Conservation (phyloP, 2,329 filamentous ascomycete genomes). For the Ceratocystis variospora region DNA sequence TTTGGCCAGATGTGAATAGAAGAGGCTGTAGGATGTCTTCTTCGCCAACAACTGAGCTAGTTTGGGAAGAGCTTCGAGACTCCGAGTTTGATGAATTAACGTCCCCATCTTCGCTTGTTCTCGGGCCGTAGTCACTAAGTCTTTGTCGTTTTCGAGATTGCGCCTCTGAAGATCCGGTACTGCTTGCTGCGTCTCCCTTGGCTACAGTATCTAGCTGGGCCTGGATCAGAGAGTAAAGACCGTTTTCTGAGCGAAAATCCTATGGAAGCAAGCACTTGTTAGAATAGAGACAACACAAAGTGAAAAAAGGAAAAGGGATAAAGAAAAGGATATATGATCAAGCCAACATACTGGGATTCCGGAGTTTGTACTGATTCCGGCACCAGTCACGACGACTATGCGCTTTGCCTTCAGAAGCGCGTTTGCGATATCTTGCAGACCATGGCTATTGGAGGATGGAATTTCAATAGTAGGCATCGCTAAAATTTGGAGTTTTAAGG, state of each 20-base stretch:
- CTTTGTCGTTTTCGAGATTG: slow-evolving; percentile 24
- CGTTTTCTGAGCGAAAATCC: slow-evolving; percentile 61
- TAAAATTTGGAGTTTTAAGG: slow-evolving; percentile 20
- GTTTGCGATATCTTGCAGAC: slow-evolving; percentile 53
- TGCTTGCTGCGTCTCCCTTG: slow-evolving; percentile 21
- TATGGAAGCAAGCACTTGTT: slow-evolving; percentile 24
- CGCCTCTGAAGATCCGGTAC: slow-evolving; percentile 7
- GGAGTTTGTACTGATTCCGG: slow-evolving; percentile 62
- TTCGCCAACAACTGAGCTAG: background rate
- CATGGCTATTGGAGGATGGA: slow-evolving; percentile 35
- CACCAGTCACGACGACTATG: slow-evolving; percentile 57
- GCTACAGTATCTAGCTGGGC: slow-evolving; percentile 47
- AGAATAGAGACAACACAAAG: background rate
- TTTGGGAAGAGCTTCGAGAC: background rate
- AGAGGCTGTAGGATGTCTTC: background rate
- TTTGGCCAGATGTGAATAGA: slow-evolving; percentile 7
- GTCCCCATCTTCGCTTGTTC: slow-evolving; percentile 22
- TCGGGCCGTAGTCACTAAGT: slow-evolving; percentile 24
- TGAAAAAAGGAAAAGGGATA: background rate
- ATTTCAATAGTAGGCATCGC: slow-evolving; percentile 47
- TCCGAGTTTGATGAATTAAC: background rate
- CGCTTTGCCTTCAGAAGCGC: slow-evolving; percentile 50
- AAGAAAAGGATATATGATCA: too few relatives aligned
- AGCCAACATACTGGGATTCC: slow-evolving; percentile 48
- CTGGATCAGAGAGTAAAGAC: slow-evolving; percentile 58